These are phyloP conservation scores for Hypoxylon sp. DNA, from an alignment of 2,329 filamentous ascomycete species.

Conservation along the genomic window DNA sequence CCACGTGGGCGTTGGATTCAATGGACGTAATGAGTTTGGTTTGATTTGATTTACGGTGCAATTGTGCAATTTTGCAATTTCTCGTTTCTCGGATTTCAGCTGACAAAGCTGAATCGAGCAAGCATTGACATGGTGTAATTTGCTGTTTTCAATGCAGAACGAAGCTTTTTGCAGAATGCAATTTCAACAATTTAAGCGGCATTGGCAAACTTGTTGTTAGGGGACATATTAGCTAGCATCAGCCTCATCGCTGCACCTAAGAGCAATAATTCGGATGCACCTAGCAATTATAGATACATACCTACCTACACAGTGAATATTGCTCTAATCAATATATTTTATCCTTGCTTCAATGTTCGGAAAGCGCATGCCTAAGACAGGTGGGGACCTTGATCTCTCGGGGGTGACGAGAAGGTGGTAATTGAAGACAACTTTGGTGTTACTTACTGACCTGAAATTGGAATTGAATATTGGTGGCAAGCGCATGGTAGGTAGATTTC, in stretches of 20 bases:
- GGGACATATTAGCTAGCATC: background rate
- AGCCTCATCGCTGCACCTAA: slow-evolving; percentile 1
- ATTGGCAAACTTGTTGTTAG: slow-evolving; percentile 13
- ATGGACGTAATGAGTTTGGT: too few species aligned
- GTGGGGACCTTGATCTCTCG: slow-evolving; percentile 3
- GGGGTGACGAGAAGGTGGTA: slow-evolving; percentile 1
- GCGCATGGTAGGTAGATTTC: too few species aligned
- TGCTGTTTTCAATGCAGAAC: slow-evolving; percentile 36
- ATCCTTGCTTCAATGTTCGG: slow-evolving; percentile 20
- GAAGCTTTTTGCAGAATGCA: slow-evolving; percentile 22
- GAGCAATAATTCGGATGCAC: slow-evolving; percentile 10
- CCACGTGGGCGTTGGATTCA: too few species aligned
- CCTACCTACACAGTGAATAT: too few species aligned
- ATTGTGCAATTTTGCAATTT: too few species aligned
- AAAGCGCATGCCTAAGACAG: slow-evolving; percentile 8
- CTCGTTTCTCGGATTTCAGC: slow-evolving; percentile 14
- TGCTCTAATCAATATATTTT: too few species aligned
- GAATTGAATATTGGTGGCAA: background rate
- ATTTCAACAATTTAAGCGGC: slow-evolving; percentile 31
- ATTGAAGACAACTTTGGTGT: slow-evolving; percentile 4
- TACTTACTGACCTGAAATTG: slow-evolving; percentile 12
- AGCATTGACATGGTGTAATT: slow-evolving; percentile 36
- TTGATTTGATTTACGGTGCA: too few species aligned
- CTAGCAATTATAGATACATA: slow-evolving; percentile 21
- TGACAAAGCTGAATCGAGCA: slow-evolving; percentile 18